A percentile compares a stretch with the other conserved stretches of the same genome.
Conservation (phyloP, 1,139 yeast species). For the Geotrichum candidum region DNA sequence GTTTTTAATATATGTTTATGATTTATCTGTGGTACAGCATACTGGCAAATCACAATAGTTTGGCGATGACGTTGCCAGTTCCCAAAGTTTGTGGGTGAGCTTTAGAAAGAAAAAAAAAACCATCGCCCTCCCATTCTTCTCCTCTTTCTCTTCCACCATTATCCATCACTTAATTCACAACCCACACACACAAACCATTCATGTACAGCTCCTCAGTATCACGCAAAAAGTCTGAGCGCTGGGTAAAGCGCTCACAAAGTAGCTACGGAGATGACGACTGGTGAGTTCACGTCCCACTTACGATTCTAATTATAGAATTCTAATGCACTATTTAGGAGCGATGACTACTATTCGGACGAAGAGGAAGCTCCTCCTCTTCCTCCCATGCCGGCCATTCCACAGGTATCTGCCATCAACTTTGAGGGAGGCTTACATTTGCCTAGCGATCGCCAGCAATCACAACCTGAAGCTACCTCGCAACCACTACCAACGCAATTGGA, state of each 20-base stretch:
- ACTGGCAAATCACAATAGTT: background rate
- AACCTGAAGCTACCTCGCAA: background rate
- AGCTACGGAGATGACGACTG: constrained; percentile 31
- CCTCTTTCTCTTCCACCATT: background rate
- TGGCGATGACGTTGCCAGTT: background rate
- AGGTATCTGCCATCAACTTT: constrained; percentile 8
- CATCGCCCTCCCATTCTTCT: background rate
- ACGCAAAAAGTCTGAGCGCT: constrained; percentile 37
- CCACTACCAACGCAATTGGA: background rate
- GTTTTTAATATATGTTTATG: background rate
- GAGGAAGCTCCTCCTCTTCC: constrained; percentile 26
- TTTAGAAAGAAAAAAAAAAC: background rate
- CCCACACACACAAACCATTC: constrained; percentile 17
- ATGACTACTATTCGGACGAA: constrained; percentile 21
- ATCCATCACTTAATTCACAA: background rate
- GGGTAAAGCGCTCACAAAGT: constrained; percentile 34
- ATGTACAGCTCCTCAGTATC: constrained; percentile 32
- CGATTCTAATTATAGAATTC: background rate
- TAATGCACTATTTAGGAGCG: constrained; percentile 8
- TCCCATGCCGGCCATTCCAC: constrained; percentile 25
- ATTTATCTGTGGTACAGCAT: background rate
- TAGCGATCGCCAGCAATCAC: background rate
- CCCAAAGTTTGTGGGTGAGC: background rate
- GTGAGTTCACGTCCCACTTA: background rate
- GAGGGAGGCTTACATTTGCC: background rate